Percentiles rank a stretch among this genome's conserved stretches.
Evolutionary conservation across 148 eudicot genomes (phyloP).

Genomic region (Beta vulgaris): DNA sequence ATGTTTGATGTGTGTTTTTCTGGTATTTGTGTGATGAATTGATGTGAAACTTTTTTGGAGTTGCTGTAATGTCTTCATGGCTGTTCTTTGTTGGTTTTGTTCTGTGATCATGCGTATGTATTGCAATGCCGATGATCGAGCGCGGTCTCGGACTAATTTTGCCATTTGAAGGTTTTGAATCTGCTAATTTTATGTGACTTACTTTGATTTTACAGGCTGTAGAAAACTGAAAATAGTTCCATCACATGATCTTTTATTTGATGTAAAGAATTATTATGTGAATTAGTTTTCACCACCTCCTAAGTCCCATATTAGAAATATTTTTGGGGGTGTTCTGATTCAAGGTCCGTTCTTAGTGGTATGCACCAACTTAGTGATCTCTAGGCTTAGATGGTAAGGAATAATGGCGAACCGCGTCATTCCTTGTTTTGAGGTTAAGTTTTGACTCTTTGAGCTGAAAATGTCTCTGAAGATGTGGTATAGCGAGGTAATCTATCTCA

Average conservation of each 20-base stretch:
- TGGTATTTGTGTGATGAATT: background rate
- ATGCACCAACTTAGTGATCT: background rate
- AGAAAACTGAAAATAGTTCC: background rate
- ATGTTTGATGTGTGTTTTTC: background rate
- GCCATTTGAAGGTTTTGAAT: background rate
- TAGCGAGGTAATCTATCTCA: background rate
- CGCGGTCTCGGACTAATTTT: background rate
- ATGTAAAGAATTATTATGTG: background rate
- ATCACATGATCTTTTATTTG: background rate
- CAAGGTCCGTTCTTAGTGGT: background rate
- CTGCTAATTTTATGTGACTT: background rate
- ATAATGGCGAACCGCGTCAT: background rate
- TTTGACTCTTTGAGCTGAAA: background rate
- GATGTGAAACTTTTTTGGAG: background rate
- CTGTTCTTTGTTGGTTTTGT: background rate
- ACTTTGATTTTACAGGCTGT: background rate
- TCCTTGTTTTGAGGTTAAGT: background rate
- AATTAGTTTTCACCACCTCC: background rate
- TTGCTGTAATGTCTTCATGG: background rate
- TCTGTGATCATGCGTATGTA: background rate
- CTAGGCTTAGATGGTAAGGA: background rate
- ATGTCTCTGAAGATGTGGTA: background rate
- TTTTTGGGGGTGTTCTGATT: background rate
- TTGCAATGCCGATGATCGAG: background rate
- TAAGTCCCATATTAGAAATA: background rate